Conservation (phyloP, 2,329 filamentous ascomycete species). For the Alternaria incomplexa region DNA sequence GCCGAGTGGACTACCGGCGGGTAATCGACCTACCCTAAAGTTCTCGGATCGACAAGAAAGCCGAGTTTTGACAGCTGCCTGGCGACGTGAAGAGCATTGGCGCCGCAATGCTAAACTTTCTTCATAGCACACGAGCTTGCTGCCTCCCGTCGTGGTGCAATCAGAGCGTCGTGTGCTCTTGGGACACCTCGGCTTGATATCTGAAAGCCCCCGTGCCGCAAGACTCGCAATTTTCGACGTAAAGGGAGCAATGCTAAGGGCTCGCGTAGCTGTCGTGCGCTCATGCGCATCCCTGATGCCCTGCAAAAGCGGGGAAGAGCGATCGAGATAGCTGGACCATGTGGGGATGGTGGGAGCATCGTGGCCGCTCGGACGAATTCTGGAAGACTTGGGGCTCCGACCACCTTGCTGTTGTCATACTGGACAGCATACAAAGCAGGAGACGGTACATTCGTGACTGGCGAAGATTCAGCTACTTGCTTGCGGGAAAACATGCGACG, state of each 20-base stretch:
- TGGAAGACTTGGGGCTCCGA: conserved; percentile 12
- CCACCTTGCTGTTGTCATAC: neutral
- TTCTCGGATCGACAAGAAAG: conserved; percentile 2
- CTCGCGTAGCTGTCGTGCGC: neutral
- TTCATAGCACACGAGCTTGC: neutral
- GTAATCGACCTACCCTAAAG: neutral
- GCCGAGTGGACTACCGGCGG: neutral
- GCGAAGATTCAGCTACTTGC: neutral
- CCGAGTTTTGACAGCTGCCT: neutral
- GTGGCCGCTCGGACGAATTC: neutral
- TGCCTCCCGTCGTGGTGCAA: neutral
- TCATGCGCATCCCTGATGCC: conserved; percentile 1
- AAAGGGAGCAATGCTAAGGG: conserved; percentile 1
- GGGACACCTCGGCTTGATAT: conserved; percentile 15
- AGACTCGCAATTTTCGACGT: conserved; percentile 3
- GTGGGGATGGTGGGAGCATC: neutral
- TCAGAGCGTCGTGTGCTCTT: neutral
- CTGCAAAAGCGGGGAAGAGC: conserved; percentile 21
- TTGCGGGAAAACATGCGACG: neutral
- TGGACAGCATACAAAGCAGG: neutral
- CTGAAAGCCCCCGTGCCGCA: neutral
- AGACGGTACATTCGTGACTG: neutral
- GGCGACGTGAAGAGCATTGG: neutral
- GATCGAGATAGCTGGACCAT: conserved; percentile 1
- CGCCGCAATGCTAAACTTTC: neutral